Percentiles rank a stretch among this genome's conserved stretches.
Conservation (phyloP, 2,329 filamentous ascomycete species). For the Pseudogymnoascus verrucosus region DNA sequence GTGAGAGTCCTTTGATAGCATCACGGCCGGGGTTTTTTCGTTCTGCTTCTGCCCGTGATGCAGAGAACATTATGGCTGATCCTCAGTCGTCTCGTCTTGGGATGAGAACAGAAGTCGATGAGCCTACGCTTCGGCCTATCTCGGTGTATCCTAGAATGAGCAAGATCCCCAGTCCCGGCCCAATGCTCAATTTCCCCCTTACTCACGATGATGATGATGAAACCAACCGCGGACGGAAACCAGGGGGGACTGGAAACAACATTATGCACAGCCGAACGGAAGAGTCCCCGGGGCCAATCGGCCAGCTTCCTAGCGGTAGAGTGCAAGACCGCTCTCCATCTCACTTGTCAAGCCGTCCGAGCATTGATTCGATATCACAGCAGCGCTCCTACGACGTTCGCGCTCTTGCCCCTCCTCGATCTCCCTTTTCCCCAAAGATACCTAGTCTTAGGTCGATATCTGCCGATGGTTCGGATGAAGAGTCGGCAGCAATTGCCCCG, state of each 20-base stretch:
- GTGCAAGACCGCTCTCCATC: conserved; percentile 16
- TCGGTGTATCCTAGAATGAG: conserved; percentile 73
- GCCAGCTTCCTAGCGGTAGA: conserved; percentile 20
- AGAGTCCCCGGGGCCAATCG: conserved; percentile 48
- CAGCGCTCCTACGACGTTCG: conserved; percentile 29
- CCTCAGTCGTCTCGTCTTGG: conserved; percentile 36
- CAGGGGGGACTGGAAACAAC: neutral
- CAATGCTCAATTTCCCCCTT: neutral
- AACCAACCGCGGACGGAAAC: neutral
- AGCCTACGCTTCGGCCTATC: conserved; percentile 48
- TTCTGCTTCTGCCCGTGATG: conserved; percentile 57
- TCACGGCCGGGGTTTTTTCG: conserved; percentile 76
- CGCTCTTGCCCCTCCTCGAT: conserved; percentile 37
- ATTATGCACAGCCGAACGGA: conserved; percentile 36
- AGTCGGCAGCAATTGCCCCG: conserved; percentile 46
- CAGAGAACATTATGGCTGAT: conserved; percentile 35
- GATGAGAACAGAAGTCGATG: conserved; percentile 47
- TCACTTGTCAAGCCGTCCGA: conserved; percentile 18
- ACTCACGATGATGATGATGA: neutral
- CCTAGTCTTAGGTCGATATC: conserved; percentile 57
- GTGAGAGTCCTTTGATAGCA: conserved; percentile 72
- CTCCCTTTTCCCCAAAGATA: conserved; percentile 36
- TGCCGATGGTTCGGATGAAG: conserved; percentile 62
- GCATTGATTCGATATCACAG: conserved; percentile 24
- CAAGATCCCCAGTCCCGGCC: conserved; percentile 34